A percentile compares a stretch with the other conserved stretches of the same genome.
Conservation (phyloP, 2,329 filamentous ascomycete genomes). For the Pezicula radicicola region DNA sequence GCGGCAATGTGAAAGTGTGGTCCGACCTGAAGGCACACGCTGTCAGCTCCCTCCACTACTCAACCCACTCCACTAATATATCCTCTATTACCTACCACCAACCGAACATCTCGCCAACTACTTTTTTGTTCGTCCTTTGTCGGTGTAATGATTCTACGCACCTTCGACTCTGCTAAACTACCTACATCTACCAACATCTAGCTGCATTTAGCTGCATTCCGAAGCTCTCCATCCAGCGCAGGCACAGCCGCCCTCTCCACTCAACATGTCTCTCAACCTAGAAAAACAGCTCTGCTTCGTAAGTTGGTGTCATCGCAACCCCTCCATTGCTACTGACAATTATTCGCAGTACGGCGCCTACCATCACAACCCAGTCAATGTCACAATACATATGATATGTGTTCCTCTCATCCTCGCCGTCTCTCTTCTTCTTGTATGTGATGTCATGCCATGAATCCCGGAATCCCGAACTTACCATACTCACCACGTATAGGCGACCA, state of each 20-base stretch:
- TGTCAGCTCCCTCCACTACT: neutral
- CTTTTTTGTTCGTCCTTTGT: neutral
- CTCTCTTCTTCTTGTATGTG: slow-evolving; percentile 65
- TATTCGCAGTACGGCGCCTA: slow-evolving; percentile 73
- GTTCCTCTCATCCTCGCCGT: slow-evolving; percentile 74
- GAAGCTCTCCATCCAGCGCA: slow-evolving; percentile 4
- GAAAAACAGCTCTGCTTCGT: slow-evolving; percentile 83
- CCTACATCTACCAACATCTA: neutral
- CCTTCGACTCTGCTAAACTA: slow-evolving; percentile 7
- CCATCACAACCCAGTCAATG: slow-evolving; percentile 74
- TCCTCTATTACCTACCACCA: neutral
- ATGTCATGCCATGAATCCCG: neutral
- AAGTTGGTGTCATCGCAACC: slow-evolving; percentile 35
- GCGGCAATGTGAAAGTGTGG: no score
- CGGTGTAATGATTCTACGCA: slow-evolving; percentile 13
- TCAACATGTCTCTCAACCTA: slow-evolving; percentile 66
- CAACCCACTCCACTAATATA: neutral
- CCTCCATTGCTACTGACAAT: slow-evolving; percentile 8
- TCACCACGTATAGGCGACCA: slow-evolving; percentile 47
- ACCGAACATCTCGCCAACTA: neutral
- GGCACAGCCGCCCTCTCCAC: neutral
- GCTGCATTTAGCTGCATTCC: slow-evolving; percentile 3
- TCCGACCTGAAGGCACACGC: no score
- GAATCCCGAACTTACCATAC: slow-evolving; percentile 17
- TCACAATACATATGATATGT: slow-evolving; percentile 76